phyloP scores from a whole-genome alignment of 2,329 filamentous ascomycete genomes.

The Hirsutella minnesotensis region DNA sequence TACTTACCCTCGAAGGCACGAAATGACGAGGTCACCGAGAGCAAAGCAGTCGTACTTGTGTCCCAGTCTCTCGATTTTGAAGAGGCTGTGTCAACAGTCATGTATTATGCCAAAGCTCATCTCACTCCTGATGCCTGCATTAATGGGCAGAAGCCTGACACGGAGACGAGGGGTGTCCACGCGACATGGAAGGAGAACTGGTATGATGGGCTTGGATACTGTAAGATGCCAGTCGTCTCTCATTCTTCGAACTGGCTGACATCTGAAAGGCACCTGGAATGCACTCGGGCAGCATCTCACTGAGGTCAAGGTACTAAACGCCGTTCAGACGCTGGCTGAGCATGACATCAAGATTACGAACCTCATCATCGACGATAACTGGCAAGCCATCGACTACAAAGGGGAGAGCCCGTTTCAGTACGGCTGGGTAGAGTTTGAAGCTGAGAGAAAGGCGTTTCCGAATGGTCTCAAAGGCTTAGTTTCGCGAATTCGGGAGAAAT shows the following conservation, averaged over 20 bases:
- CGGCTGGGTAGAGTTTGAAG: constrained; percentile 77
- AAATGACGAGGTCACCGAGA: constrained; percentile 52
- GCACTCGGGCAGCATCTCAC: constrained; percentile 73
- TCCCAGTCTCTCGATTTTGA: constrained; percentile 65
- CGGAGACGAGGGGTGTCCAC: constrained; percentile 38
- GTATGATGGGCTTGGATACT: constrained; percentile 90
- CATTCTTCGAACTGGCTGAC: constrained; percentile 7
- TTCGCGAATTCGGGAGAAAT: constrained; percentile 51
- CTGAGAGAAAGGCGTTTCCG: constrained; percentile 68
- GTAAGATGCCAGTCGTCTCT: constrained; percentile 28
- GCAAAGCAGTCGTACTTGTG: constrained; percentile 52
- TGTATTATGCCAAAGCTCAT: constrained; percentile 71
- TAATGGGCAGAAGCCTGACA: constrained; percentile 24
- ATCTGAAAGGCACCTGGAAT: constrained; percentile 68
- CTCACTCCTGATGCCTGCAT: constrained; percentile 26
- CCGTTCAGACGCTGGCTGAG: constrained; percentile 58
- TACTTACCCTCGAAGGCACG: constrained; percentile 30
- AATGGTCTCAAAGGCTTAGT: constrained; percentile 64
- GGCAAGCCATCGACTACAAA: constrained; percentile 60
- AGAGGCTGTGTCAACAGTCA: constrained; percentile 62
- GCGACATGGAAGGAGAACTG: constrained; percentile 69
- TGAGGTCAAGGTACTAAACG: constrained; percentile 65
- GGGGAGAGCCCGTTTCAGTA: constrained; percentile 41
- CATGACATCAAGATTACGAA: constrained; percentile 69
- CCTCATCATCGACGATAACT: constrained; percentile 94